Evolutionary conservation across 192 early-diverging fungal species (phyloP).

Genomic region (Globomyces pollinis-pini): DNA sequence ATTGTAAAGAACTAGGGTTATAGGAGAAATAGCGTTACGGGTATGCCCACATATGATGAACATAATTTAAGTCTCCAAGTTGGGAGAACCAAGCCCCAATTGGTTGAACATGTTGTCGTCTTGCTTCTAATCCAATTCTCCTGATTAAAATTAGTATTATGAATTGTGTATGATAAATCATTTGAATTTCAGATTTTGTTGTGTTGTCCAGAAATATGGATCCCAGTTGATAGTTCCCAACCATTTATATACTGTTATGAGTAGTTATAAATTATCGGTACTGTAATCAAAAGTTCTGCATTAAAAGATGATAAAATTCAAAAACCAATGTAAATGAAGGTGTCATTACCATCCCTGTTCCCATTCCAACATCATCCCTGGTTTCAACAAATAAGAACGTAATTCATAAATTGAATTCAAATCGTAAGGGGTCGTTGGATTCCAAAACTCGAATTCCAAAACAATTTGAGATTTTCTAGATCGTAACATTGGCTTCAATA

Average conservation of each 20-base stretch:
- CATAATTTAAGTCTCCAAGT: slow-evolving; percentile 76
- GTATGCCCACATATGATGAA: slow-evolving; percentile 92
- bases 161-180: too few species aligned
- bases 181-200: too few species aligned
- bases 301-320: too few species aligned
- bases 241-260: slow-evolving; percentile 33
- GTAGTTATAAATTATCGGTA: too few species aligned
- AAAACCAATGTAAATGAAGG: too few species aligned
- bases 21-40: slow-evolving; percentile 52
- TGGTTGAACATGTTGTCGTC: slow-evolving; percentile 79
- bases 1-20: slow-evolving; percentile 64
- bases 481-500: slow-evolving; percentile 61
- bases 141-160: slow-evolving; percentile 16
- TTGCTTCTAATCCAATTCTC: slow-evolving; percentile 80
- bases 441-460: slow-evolving; percentile 91
- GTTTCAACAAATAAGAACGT: slow-evolving; percentile 79
- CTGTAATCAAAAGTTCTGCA: too few species aligned
- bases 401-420: slow-evolving; percentile 86
- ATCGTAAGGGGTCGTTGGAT: slow-evolving; percentile 45
- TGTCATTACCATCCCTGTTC: slow-evolving; percentile 60
- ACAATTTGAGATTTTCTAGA: slow-evolving; percentile 75
- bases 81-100: slow-evolving; percentile 97
- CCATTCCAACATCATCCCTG: slow-evolving; percentile 87
- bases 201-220: too few species aligned
- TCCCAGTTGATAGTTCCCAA: too few species aligned